phyloP scores from a whole-genome alignment of 108 stramenopile species.

The Cyclotella choctawhatcheeana region DNA sequence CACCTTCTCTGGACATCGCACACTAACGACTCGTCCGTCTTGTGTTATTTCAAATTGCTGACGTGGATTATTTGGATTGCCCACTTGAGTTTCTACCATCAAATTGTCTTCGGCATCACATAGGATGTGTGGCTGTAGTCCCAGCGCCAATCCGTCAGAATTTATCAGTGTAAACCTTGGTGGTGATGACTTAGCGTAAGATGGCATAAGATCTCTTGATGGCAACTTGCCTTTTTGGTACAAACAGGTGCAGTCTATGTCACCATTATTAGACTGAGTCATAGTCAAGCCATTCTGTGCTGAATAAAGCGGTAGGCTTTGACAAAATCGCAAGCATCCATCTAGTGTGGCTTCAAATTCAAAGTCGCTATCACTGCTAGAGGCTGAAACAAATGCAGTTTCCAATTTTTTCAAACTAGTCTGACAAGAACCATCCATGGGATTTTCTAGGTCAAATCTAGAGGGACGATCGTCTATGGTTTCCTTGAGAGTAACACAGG shows the following conservation, averaged over 20 bases:
- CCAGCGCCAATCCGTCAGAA: too few relatives aligned
- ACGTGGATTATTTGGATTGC: too few relatives aligned
- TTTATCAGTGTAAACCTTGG: too few relatives aligned
- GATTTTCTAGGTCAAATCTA: neutral
- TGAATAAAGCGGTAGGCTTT: neutral
- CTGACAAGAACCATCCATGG: neutral
- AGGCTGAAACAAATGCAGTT: neutral
- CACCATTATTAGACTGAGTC: neutral
- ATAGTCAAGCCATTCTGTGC: neutral
- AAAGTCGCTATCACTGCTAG: neutral
- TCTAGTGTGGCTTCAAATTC: neutral
- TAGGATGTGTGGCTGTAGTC: too few relatives aligned
- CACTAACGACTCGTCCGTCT: too few relatives aligned
- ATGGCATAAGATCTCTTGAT: neutral
- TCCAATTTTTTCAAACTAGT: neutral
- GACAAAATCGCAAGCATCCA: neutral
- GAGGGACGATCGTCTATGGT: neutral
- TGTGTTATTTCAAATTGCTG: too few relatives aligned
- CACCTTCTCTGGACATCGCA: too few relatives aligned
- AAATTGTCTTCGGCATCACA: too few relatives aligned
- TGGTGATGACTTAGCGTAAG: neutral
- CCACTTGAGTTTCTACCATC: too few relatives aligned
- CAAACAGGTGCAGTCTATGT: neutral
- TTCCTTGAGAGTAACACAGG: constrained; percentile 14
- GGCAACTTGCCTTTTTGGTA: neutral